phyloP scores from a whole-genome alignment of 2,329 filamentous ascomycete species.

The Sordariomycetes sp. region DNA sequence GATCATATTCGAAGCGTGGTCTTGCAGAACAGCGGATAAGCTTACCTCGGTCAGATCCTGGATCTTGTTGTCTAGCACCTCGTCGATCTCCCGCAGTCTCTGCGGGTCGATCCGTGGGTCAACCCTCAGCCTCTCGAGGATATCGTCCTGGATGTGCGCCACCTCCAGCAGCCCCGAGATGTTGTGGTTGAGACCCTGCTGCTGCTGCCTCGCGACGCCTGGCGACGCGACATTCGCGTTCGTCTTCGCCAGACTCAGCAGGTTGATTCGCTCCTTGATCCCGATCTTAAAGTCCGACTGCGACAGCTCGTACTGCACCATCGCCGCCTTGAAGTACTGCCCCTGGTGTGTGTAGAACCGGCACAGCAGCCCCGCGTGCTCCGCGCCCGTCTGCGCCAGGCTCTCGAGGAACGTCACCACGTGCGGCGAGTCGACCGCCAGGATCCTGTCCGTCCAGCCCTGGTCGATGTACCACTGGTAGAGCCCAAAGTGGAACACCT shows the following conservation, averaged over 20 bases:
- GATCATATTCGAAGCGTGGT: neutral
- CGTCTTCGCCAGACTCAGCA: constrained; percentile 81
- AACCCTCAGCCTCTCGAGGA: constrained; percentile 64
- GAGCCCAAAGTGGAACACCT: constrained; percentile 91
- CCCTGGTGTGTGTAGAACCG: constrained; percentile 80
- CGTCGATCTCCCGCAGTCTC: constrained; percentile 52
- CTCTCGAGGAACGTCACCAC: constrained; percentile 79
- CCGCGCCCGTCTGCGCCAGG: constrained; percentile 59
- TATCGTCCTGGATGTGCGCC: constrained; percentile 88
- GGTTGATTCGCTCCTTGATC: constrained; percentile 79
- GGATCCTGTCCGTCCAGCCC: constrained; percentile 74
- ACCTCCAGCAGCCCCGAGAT: constrained; percentile 83
- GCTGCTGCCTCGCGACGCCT: constrained; percentile 66
- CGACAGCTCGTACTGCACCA: constrained; percentile 75
- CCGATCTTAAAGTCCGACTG: constrained; percentile 69
- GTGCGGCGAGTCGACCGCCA: constrained; percentile 74
- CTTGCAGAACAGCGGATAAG: neutral
- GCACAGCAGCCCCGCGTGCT: constrained; percentile 85
- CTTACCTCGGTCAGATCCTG: constrained; percentile 66
- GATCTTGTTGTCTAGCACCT: constrained; percentile 67
- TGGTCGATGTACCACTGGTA: constrained; percentile 94
- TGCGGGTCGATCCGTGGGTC: constrained; percentile 60
- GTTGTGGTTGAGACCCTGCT: constrained; percentile 76
- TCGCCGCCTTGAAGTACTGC: constrained; percentile 76
- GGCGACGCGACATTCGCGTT: constrained; percentile 79